Evolutionary conservation across 2,329 filamentous ascomycete species (phyloP).

Genomic region (Aspergillus clavatus): DNA sequence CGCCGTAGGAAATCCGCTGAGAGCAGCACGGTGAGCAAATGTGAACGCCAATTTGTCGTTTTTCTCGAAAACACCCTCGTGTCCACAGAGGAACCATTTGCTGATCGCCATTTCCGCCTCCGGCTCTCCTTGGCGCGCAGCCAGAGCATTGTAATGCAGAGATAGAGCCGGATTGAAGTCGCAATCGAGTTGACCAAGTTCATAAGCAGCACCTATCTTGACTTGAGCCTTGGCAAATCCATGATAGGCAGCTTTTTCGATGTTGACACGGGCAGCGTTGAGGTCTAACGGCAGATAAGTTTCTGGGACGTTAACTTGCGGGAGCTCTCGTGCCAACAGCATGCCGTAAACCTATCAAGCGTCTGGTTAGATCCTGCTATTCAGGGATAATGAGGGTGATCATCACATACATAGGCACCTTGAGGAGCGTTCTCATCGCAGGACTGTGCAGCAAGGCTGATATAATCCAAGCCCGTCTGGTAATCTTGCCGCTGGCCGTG

Average conservation of each 20-base stretch:
- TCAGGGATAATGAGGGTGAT: not conserved
- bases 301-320: slow-evolving; percentile 81
- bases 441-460: slow-evolving; percentile 74
- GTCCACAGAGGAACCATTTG: slow-evolving; percentile 97
- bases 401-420: slow-evolving; percentile 66
- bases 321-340: slow-evolving; percentile 83
- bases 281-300: slow-evolving; percentile 66
- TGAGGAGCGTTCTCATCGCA: slow-evolving; percentile 96
- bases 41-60: slow-evolving; percentile 91
- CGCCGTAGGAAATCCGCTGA: slow-evolving; percentile 75
- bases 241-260: slow-evolving; percentile 93
- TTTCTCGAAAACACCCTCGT: slow-evolving; percentile 87
- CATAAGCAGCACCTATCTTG: slow-evolving; percentile 95
- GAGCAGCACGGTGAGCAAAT: slow-evolving; percentile 82
- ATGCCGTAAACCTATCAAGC: slow-evolving; percentile 69
- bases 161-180: slow-evolving; percentile 92
- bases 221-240: slow-evolving; percentile 95
- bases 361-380: slow-evolving; percentile 6
- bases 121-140: slow-evolving; percentile 83
- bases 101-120: slow-evolving; percentile 95
- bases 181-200: slow-evolving; percentile 87
- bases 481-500: slow-evolving; percentile 85
- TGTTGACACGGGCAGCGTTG: slow-evolving; percentile 71
- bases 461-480: slow-evolving; percentile 70
- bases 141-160: slow-evolving; percentile 90